Percentiles rank a stretch among this genome's conserved stretches.
Evolutionary conservation across 2,329 filamentous ascomycete species (phyloP).

Genomic region (Colletotrichum lindemuthianum): DNA sequence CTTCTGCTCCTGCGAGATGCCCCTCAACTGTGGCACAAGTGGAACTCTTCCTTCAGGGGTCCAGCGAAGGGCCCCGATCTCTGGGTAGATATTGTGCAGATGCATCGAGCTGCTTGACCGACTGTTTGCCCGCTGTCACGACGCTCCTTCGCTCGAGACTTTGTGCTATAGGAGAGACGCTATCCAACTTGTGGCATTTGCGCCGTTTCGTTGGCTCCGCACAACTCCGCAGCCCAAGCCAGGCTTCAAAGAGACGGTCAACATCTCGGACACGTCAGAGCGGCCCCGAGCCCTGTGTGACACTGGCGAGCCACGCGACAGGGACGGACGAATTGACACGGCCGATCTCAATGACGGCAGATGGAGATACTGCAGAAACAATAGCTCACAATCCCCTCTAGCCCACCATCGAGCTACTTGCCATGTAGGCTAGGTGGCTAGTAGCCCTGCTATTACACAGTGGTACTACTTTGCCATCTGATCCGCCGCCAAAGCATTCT

Average conservation of each 20-base stretch:
- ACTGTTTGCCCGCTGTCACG: constrained; percentile 16
- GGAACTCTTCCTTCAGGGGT: constrained; percentile 3
- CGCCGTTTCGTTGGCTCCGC: background rate
- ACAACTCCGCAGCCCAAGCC: background rate
- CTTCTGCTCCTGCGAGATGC: no score
- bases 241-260: background rate
- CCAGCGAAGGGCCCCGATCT: constrained; percentile 14
- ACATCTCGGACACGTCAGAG: constrained; percentile 14
- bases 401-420: background rate
- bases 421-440: background rate
- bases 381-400: background rate
- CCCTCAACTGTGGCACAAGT: background rate
- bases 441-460: constrained; percentile 5
- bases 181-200: background rate
- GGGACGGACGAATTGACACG: constrained; percentile 6
- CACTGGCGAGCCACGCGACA: constrained; percentile 9
- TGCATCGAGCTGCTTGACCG: constrained; percentile 19
- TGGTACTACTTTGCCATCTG: constrained; percentile 10
- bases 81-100: constrained; percentile 24
- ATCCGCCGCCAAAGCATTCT: constrained; percentile 18
- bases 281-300: background rate
- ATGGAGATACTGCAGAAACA: background rate
- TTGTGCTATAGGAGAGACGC: background rate
- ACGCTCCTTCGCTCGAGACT: constrained; percentile 1
- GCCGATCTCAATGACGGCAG: constrained; percentile 18